A percentile compares a stretch with the other conserved stretches of the same genome.
phyloP scores from a whole-genome alignment of 1,284 basidiomycete species.

The Rugosomyces carneus region DNA sequence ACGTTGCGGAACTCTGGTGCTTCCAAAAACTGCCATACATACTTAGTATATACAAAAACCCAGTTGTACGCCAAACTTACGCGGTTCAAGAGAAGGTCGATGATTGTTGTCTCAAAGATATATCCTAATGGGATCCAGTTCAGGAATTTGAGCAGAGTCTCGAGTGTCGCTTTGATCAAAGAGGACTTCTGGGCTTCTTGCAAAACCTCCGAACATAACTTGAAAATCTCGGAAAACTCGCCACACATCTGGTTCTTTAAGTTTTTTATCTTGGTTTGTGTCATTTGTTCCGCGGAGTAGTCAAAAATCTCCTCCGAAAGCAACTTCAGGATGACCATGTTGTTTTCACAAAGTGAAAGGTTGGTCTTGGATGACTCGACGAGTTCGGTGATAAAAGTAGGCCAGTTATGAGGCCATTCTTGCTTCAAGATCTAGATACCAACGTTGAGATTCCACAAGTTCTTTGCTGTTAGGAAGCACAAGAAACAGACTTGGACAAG shows the following conservation, averaged over 20 bases:
- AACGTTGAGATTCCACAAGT: constrained; percentile 9
- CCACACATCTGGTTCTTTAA: constrained; percentile 98
- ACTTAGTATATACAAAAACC: constrained; percentile 8
- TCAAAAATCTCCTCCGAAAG: constrained; percentile 99
- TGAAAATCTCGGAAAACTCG: constrained; percentile 96
- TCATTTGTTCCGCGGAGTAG: constrained; percentile 98
- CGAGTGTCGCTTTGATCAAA: constrained; percentile 91
- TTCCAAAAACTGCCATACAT: constrained; percentile 77
- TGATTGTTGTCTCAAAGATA: constrained; percentile 98
- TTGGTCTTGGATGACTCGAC: constrained; percentile 97
- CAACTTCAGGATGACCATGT: constrained; percentile 98
- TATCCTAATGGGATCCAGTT: constrained; percentile 99
- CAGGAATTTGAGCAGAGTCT: constrained; percentile 93
- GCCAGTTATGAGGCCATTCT: constrained; percentile 99
- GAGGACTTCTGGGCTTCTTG: constrained; percentile 98
- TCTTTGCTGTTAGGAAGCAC: constrained; percentile 2
- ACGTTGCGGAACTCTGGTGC: constrained; percentile 97
- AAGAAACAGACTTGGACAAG: constrained; percentile 73
- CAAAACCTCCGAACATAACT: constrained; percentile 91
- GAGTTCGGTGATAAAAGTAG: constrained; percentile 95
- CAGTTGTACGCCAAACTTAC: constrained; percentile 41
- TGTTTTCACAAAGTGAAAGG: constrained; percentile 97
- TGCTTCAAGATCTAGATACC: constrained; percentile 90
- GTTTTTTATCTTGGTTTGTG: constrained; percentile 95
- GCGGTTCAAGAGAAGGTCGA: constrained; percentile 87